Percentiles rank a stretch among this genome's conserved stretches.
These are phyloP conservation scores for Brassica rapa DNA, from an alignment of 345 rosid genomes.

Conservation along the genomic window DNA sequence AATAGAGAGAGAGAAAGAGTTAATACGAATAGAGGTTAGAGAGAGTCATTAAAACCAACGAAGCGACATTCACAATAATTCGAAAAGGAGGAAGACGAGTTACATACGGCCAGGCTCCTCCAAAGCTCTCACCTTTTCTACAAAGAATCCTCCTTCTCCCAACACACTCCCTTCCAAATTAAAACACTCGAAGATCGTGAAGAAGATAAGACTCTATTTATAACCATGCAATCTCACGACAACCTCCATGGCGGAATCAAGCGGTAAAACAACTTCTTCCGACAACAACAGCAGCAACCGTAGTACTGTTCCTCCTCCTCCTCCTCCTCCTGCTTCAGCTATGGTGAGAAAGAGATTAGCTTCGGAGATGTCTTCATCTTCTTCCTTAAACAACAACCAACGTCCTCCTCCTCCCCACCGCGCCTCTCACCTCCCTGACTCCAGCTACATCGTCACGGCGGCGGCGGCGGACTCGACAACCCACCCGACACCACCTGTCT, in stretches of 20 bases:
- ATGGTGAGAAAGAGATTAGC: constrained; percentile 87
- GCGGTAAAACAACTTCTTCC: constrained; percentile 38
- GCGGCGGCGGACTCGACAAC: constrained; percentile 17
- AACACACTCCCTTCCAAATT: constrained; percentile 28
- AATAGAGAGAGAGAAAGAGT: constrained; percentile 13
- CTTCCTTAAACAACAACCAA: constrained; percentile 32
- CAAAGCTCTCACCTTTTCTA: constrained; percentile 14
- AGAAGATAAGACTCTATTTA: constrained; percentile 4
- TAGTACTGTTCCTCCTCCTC: constrained; percentile 9
- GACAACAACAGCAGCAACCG: constrained; percentile 33
- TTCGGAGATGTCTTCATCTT: constrained; percentile 65
- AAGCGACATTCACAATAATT: constrained; percentile 45
- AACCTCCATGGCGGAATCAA: constrained; percentile 55
- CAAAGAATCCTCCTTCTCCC: constrained; percentile 25
- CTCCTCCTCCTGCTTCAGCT: constrained; percentile 21
- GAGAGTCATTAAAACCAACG: constrained; percentile 37
- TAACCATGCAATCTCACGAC: constrained; percentile 38
- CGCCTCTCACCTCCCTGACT: constrained; percentile 21
- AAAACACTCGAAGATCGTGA: constrained; percentile 42
- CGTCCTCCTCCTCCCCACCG: constrained; percentile 53
- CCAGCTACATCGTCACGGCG: constrained; percentile 24
- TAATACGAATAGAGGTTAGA: constrained; percentile 15
- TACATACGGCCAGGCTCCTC: constrained; percentile 50
- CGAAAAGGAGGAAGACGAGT: constrained; percentile 48
- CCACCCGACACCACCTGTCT: constrained; percentile 44